Percentiles rank a stretch among this genome's conserved stretches.
These are phyloP conservation scores for Lichtheimia ramosa DNA, from an alignment of 371 early-diverging fungal genomes.

Conservation along the genomic window DNA sequence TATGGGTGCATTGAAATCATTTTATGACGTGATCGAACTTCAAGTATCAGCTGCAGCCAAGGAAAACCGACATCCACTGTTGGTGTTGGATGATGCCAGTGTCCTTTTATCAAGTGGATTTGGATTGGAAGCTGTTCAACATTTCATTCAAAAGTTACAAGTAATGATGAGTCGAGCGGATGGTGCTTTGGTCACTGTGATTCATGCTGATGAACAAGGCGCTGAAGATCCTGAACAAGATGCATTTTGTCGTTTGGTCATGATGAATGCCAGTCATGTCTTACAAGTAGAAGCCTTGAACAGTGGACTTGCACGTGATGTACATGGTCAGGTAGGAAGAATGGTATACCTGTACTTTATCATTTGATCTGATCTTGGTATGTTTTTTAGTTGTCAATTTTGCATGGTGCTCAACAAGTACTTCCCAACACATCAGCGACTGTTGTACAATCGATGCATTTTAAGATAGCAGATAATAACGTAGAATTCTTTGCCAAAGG, in stretches of 20 bases:
- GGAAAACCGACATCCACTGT: conserved; percentile 28
- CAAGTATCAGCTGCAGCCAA: not conserved
- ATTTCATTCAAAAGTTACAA: conserved; percentile 49
- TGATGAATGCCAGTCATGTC: conserved; percentile 52
- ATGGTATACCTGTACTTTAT: not conserved
- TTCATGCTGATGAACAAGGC: conserved; percentile 62
- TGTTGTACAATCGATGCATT: conserved; percentile 53
- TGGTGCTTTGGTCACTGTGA: conserved; percentile 60
- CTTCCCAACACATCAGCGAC: conserved; percentile 4
- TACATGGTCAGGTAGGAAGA: conserved; percentile 61
- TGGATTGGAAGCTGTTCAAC: conserved; percentile 36
- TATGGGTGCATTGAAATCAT: too few species aligned
- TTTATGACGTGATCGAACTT: conserved; percentile 5
- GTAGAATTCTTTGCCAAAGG: conserved; percentile 74
- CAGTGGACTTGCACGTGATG: conserved; percentile 68
- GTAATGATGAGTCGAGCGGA: conserved; percentile 40
- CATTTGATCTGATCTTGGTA: too few species aligned
- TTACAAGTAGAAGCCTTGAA: conserved; percentile 60
- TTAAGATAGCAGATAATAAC: conserved; percentile 67
- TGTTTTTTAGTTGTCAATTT: conserved; percentile 36
- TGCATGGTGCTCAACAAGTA: conserved; percentile 49
- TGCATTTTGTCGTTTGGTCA: conserved; percentile 51
- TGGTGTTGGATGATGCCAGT: conserved; percentile 69
- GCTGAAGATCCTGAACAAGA: conserved; percentile 55
- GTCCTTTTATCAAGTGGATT: conserved; percentile 59